phyloP scores from a whole-genome alignment of 2,329 filamentous ascomycete species.

The Colletotrichum incanum region DNA sequence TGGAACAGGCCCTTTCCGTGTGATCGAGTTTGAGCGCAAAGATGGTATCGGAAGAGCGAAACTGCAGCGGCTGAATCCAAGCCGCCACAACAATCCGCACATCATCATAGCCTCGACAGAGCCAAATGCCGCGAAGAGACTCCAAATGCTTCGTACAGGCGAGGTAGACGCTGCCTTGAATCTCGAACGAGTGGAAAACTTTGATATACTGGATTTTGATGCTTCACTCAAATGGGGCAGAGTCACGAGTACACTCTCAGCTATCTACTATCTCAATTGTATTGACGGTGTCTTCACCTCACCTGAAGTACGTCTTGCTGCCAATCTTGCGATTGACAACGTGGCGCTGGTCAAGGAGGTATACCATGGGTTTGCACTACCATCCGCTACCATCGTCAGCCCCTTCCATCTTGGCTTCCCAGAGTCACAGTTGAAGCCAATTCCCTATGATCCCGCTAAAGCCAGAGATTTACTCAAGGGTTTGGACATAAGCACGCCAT shows the following conservation, averaged over 20 bases:
- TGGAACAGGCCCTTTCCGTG: slow-evolving; percentile 23
- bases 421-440: background rate
- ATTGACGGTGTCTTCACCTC: slow-evolving; percentile 21
- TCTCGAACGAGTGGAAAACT: slow-evolving; percentile 15
- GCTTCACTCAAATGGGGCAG: slow-evolving; percentile 18
- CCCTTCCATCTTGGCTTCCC: slow-evolving; percentile 17
- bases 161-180: slow-evolving; percentile 29
- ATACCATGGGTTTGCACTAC: slow-evolving; percentile 19
- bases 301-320: slow-evolving; percentile 11
- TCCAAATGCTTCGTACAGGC: background rate
- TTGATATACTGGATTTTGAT: slow-evolving; percentile 7
- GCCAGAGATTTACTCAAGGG: slow-evolving; percentile 5
- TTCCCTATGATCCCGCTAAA: background rate
- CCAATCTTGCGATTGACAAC: slow-evolving; percentile 19
- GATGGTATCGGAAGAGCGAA: background rate
- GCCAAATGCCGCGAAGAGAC: background rate
- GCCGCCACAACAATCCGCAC: slow-evolving; percentile 1
- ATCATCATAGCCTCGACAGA: background rate
- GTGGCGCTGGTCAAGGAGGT: slow-evolving; percentile 18
- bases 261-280: slow-evolving; percentile 34
- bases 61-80: background rate
- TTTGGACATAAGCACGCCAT: background rate
- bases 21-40: slow-evolving; percentile 21
- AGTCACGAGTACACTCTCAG: slow-evolving; percentile 22
- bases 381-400: slow-evolving; percentile 26